These are phyloP conservation scores for Dacryopinax spathularia DNA, from an alignment of 768 basidiomycete species.

Conservation along the genomic window DNA sequence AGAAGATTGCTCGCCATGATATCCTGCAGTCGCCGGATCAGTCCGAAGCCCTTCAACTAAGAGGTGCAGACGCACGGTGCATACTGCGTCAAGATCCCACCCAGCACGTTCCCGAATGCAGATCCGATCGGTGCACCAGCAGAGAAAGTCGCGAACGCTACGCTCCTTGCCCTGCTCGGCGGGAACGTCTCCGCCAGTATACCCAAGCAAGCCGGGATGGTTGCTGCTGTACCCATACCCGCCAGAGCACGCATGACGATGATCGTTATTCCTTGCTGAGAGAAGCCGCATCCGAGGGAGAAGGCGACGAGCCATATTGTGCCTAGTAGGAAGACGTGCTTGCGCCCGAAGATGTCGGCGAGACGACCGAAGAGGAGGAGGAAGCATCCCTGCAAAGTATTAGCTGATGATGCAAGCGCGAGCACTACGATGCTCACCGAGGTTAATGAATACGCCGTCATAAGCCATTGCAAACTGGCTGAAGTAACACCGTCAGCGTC, in stretches of 20 bases:
- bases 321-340: constrained; percentile 49
- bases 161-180: constrained; percentile 46
- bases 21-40: constrained; percentile 2
- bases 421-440: not conserved
- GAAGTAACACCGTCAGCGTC: not conserved
- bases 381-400: constrained; percentile 42
- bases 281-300: constrained; percentile 51
- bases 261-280: constrained; percentile 42
- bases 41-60: not conserved
- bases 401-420: not conserved
- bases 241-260: constrained; percentile 63
- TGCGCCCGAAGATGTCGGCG: constrained; percentile 67
- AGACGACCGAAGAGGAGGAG: constrained; percentile 64
- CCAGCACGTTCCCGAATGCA: constrained; percentile 51
- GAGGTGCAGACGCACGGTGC: constrained; percentile 24
- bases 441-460: constrained; percentile 22
- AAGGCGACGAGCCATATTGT: constrained; percentile 39
- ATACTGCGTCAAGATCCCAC: constrained; percentile 56
- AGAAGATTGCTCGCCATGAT: constrained; percentile 57
- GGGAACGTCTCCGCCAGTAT: constrained; percentile 72
- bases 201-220: constrained; percentile 60
- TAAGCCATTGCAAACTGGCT: constrained; percentile 23
- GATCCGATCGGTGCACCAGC: constrained; percentile 76
- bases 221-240: constrained; percentile 66
- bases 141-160: constrained; percentile 70